Evolutionary conservation across 1,284 basidiomycete genomes (phyloP), one percentile per base, ranked within the genome.

Genomic region (Boletus semigastroideus): DNA sequence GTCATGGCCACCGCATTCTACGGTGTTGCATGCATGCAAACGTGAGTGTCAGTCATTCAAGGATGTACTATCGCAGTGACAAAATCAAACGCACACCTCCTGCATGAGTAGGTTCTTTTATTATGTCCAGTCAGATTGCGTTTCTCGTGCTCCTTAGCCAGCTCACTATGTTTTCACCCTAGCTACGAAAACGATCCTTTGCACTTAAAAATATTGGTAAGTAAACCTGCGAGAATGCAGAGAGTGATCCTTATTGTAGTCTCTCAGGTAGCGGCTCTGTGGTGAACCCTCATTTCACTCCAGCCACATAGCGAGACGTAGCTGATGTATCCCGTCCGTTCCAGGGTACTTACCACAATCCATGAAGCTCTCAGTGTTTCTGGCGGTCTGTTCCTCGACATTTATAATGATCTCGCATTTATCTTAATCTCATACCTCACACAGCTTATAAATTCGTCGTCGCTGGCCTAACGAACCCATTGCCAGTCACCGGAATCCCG

Each of bases 1-100:
- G 1, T 60, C 30, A 16, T 51, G n/a, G 43, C 51, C 3, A 51
- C 46, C 4, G 20, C 16, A 6, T 44, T 59, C 22, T 61, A 61
- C 3, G 56, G 58, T 31, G 20, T 49, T 12, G n/a, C 49, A 13
- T 58, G 54, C 30, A 58, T 60, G 56, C 58, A 59, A 51, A 50
- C 50, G 57, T 57, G 44, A 58, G 58, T 48, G 11, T n/a, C 14
- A 12, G 22, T 31, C 3, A 14, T 5, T 17, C 5, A n/a, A n/a
- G n/a, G n/a, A n/a, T 6, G 25, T 5, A 25, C 4, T 25, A 25
- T 5, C 5, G 25, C 7, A 4, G 11, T 31, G 30, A 31, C 11
- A 31, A 12, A 13, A 14, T 12, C 11, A 9, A 17, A 28, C n/a
- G n/a, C 30, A 9, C 16, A 17, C 31, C 22, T 11, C 22, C 16